Percentiles rank a stretch among this genome's conserved stretches.
Evolutionary conservation across 225 moss, liverwort and hornwort genomes (phyloP).

Genomic region (Sphagnum tenellum): DNA sequence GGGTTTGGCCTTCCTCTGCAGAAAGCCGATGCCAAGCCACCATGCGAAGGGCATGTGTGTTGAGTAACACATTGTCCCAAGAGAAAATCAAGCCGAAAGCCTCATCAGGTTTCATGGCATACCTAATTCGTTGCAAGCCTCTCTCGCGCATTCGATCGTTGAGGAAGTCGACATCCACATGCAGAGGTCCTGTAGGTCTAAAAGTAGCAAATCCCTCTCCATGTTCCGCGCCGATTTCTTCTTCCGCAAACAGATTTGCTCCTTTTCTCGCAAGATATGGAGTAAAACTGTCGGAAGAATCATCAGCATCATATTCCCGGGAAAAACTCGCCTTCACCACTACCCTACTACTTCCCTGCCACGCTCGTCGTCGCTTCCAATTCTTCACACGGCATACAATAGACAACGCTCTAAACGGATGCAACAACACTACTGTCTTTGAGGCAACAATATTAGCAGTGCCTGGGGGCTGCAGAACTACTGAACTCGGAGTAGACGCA

Average conservation of each 20-base stretch:
- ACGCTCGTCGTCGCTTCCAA: no score
- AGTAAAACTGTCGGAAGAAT: constrained; percentile 8
- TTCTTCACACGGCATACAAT: no score
- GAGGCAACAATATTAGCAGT: no score
- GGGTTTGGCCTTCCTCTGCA: constrained; percentile 54
- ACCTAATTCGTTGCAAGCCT: constrained; percentile 88
- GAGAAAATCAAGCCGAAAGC: constrained; percentile 95
- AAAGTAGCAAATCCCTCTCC: constrained; percentile 94
- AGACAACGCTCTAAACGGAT: no score
- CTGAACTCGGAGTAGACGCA: no score
- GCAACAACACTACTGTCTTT: no score
- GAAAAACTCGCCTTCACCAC: constrained; percentile 14
- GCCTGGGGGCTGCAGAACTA: no score
- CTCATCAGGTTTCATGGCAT: constrained; percentile 97
- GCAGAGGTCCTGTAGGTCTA: constrained; percentile 71
- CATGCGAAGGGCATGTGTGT: constrained; percentile 75
- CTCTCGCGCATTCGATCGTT: constrained; percentile 97
- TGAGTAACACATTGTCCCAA: constrained; percentile 94
- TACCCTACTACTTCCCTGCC: constrained; percentile 4
- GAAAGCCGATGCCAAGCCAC: constrained; percentile 86
- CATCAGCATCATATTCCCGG: constrained; percentile 21
- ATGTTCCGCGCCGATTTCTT: constrained; percentile 90
- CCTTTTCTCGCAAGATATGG: constrained; percentile 55
- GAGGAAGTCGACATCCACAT: constrained; percentile 85
- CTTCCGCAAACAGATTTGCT: constrained; percentile 37